Percentiles rank a stretch among this genome's conserved stretches.
These are phyloP conservation scores for Didymella pinodella DNA, from an alignment of 2,329 filamentous ascomycete species.

Conservation along the genomic window DNA sequence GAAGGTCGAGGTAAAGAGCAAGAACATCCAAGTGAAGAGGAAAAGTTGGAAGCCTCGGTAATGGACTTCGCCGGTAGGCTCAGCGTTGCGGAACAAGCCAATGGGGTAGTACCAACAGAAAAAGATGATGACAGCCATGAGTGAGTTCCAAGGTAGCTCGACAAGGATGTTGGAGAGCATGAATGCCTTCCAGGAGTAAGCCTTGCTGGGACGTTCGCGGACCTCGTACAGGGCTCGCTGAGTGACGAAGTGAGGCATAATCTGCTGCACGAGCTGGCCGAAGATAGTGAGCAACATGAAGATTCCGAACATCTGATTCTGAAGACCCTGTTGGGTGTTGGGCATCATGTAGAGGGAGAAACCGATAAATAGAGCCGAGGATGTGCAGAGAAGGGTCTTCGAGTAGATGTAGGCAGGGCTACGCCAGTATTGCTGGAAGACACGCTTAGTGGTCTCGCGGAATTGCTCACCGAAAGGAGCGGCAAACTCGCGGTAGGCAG, in stretches of 20 bases:
- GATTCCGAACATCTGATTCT: constrained; percentile 86
- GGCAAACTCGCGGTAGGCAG: constrained; percentile 78
- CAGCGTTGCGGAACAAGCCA: constrained; percentile 75
- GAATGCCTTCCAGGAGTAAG: constrained; percentile 86
- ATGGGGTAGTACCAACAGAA: constrained; percentile 88
- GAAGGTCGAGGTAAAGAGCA: constrained; percentile 84
- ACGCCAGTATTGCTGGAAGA: constrained; percentile 93
- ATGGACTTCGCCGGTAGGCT: constrained; percentile 64
- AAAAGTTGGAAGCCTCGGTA: constrained; percentile 82
- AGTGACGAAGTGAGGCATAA: constrained; percentile 85
- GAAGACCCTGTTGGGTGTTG: constrained; percentile 77
- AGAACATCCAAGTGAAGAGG: constrained; percentile 76
- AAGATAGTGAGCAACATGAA: constrained; percentile 86
- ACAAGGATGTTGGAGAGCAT: constrained; percentile 84
- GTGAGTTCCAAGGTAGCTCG: constrained; percentile 83
- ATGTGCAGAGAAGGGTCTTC: constrained; percentile 73
- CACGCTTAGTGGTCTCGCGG: constrained; percentile 71
- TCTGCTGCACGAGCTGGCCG: constrained; percentile 78
- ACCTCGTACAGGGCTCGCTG: constrained; percentile 85
- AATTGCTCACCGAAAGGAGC: constrained; percentile 76
- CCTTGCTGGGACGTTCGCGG: constrained; percentile 82
- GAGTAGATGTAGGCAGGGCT: constrained; percentile 89
- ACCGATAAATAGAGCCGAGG: constrained; percentile 77
- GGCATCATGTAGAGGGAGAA: constrained; percentile 79
- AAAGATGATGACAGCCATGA: constrained; percentile 80